phyloP scores from a whole-genome alignment of 768 basidiomycete species.

The Macrolepiota fuliginosa region DNA sequence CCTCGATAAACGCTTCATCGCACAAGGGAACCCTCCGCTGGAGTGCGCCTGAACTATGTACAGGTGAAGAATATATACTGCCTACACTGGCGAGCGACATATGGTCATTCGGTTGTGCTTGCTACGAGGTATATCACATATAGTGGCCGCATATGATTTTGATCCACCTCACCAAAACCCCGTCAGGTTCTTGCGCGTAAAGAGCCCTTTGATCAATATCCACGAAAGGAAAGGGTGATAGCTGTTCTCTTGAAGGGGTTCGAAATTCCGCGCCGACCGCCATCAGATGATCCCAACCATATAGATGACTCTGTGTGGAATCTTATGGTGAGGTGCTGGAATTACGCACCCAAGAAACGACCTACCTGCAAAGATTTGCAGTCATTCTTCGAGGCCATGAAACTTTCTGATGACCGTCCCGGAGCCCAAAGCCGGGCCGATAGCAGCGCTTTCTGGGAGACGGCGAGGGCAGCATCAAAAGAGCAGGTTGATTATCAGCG shows the following conservation, averaged over 20 bases:
- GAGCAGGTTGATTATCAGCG: background rate
- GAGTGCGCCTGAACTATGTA: background rate
- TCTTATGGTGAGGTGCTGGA: background rate
- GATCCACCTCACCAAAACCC: background rate
- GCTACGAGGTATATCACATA: background rate
- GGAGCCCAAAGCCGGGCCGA: background rate
- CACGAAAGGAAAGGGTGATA: background rate
- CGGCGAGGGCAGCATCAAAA: background rate
- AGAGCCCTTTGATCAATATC: background rate
- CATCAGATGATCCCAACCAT: background rate
- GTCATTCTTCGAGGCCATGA: background rate
- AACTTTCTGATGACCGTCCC: background rate
- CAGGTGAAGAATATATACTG: too few species aligned
- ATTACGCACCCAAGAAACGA: background rate
- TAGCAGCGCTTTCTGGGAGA: background rate
- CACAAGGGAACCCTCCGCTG: background rate
- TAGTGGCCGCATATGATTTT: too few species aligned
- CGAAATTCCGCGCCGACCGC: background rate
- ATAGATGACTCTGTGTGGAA: background rate
- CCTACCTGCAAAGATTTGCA: background rate
- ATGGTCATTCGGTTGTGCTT: background rate
- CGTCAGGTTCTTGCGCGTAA: background rate
- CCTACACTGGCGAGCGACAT: background rate
- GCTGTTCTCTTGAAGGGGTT: background rate
- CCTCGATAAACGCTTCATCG: background rate